These are phyloP conservation scores for Catunica adiposa DNA, from an alignment of 2,329 filamentous ascomycete species.

Conservation along the genomic window DNA sequence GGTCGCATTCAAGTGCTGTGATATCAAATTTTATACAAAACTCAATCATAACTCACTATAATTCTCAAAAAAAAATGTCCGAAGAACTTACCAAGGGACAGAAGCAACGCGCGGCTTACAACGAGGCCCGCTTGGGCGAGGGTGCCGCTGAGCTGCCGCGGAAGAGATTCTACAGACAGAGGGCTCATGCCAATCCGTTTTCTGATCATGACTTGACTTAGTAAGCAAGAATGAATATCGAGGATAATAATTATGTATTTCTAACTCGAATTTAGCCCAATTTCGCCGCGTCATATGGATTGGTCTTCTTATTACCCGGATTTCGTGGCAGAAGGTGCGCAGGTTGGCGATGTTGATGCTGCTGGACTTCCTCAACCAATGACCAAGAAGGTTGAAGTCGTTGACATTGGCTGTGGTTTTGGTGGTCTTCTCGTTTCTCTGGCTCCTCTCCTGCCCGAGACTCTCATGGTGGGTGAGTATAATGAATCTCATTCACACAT, in stretches of 20 bases:
- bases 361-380: conserved; percentile 10
- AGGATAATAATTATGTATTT: not conserved
- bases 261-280: conserved; percentile 40
- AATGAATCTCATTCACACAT: not conserved
- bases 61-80: conserved; percentile 17
- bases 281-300: conserved; percentile 69
- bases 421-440: conserved; percentile 80
- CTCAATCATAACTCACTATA: not conserved
- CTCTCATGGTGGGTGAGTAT: conserved; percentile 58
- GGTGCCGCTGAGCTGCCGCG: conserved; percentile 52
- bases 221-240: conserved; percentile 33
- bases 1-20: not conserved
- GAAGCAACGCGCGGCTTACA: conserved; percentile 51
- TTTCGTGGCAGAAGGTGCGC: conserved; percentile 34
- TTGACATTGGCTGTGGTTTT: conserved; percentile 95
- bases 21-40: conserved; percentile 1
- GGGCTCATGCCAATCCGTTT: conserved; percentile 95
- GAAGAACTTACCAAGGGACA: conserved; percentile 32
- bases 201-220: conserved; percentile 83
- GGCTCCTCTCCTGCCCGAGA: conserved; percentile 63
- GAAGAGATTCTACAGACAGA: conserved; percentile 92
- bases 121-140: conserved; percentile 24
- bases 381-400: conserved; percentile 61
- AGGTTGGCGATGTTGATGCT: conserved; percentile 9
- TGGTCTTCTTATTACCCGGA: conserved; percentile 75